A percentile compares a stretch with the other conserved stretches of the same genome.
phyloP scores from a whole-genome alignment of 305 asterid species.

The Fraxinus dipetala region DNA sequence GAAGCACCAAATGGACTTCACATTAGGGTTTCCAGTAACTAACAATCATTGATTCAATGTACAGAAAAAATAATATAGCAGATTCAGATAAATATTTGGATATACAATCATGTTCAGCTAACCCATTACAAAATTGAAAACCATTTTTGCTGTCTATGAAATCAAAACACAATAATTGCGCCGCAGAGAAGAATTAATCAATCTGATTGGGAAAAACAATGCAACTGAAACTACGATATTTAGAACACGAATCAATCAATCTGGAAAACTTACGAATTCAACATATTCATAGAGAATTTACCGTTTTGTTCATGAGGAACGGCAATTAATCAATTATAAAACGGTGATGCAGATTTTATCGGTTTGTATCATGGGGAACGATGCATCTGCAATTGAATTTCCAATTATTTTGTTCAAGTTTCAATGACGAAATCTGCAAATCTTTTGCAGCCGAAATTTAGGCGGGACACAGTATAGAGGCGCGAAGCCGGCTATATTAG shows the following conservation, averaged over 20 bases:
- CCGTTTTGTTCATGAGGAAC: not conserved
- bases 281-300: not conserved
- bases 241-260: not conserved
- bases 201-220: not conserved
- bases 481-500: not conserved
- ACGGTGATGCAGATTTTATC: not conserved
- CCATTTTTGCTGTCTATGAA: not conserved
- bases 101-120: not conserved
- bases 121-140: not conserved
- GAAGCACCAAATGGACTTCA: constrained; percentile 39
- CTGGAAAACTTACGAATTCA: not conserved
- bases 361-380: not conserved
- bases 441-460: not conserved
- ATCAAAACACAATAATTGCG: not conserved
- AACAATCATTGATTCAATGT: not conserved
- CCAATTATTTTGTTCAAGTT: not conserved
- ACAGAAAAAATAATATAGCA: not conserved
- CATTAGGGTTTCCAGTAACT: constrained; percentile 20
- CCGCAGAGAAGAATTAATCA: not conserved
- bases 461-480: not conserved
- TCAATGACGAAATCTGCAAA: not conserved
- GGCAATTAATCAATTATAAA: not conserved
- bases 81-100: not conserved
- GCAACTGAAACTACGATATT: not conserved
- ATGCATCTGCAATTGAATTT: not conserved